Base-by-base conservation (phyloP, 2,329 filamentous ascomycete species). In the Neopestalotiopsis rosae region DNA sequence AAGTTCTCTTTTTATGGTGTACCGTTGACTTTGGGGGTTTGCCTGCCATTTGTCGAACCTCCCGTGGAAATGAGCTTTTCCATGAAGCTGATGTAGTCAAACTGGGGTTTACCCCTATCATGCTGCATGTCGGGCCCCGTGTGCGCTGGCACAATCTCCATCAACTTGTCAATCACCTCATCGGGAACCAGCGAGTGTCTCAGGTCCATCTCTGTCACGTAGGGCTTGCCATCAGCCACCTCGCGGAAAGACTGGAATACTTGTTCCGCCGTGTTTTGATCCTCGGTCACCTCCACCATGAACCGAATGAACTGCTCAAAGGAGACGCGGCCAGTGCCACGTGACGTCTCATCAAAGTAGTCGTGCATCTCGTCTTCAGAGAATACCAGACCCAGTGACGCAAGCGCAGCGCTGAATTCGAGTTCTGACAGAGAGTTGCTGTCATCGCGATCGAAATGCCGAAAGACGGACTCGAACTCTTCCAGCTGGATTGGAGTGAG, bases 251-350 rank as follows among this genome's bases (percentile, higher is more conserved):
- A 97, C 83, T 99, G 95, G 85, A 96, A 98, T 5, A 99, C 96
- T 81, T 99, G 96, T 81, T 98, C 96, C 13, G 96, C 96, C 4
- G 95, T 98, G 80, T 99, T 98, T 83, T 99, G 96, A 78, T 99
- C 96, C 82, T 99, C 96, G 13, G 96, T 99, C 64, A 98, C 96
- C 74, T 97, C 94, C 62, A 99, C 96, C 96, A 99, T 99, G 86
- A 99, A 99, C 52, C 94, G 91, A 79, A 99, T 99, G 78, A 99
- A 99, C 81, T 98, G 95, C 83, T 99, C 96, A 78, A 99, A 99
- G 4, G 93, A 96, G 65, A 99, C 96, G 72, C 92, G 89, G 80
- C 91, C 92, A 72, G 85, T 88, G 45, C 90, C 94, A 49, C 89
- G 90, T 71, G 93, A 95, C n/a, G 95, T 97, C 67, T 95, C 92